Evolutionary conservation across 1,284 basidiomycete genomes (phyloP).

Genomic region (Ustilago shanxiensis): DNA sequence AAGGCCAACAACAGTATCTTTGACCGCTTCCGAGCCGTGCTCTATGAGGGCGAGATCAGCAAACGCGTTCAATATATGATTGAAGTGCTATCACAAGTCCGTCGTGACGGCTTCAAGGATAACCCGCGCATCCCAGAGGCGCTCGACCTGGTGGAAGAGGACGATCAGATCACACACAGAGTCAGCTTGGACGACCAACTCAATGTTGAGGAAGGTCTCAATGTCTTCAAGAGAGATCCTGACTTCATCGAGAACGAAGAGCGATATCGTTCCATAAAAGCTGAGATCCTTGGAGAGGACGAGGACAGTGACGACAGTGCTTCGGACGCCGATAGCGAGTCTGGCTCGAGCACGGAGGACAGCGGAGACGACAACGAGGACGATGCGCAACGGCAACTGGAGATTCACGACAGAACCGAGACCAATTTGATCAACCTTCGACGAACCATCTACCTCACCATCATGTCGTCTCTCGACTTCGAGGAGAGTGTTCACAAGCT

Average conservation of each 20-base stretch:
- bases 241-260: slow-evolving; percentile 92
- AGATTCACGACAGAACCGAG: slow-evolving; percentile 93
- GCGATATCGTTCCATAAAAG: slow-evolving; percentile 89
- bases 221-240: slow-evolving; percentile 95
- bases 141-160: slow-evolving; percentile 95
- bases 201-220: slow-evolving; percentile 91
- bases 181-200: slow-evolving; percentile 92
- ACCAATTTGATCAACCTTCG: slow-evolving; percentile 96
- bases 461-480: slow-evolving; percentile 83
- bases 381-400: slow-evolving; percentile 71
- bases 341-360: slow-evolving; percentile 69
- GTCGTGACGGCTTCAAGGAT: slow-evolving; percentile 98
- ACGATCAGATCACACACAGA: slow-evolving; percentile 90
- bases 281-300: slow-evolving; percentile 84
- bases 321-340: slow-evolving; percentile 44
- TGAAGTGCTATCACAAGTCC: slow-evolving; percentile 81
- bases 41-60: slow-evolving; percentile 94
- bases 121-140: slow-evolving; percentile 94
- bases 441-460: slow-evolving; percentile 93
- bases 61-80: slow-evolving; percentile 99
- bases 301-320: slow-evolving; percentile 49
- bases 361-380: slow-evolving; percentile 77
- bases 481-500: slow-evolving; percentile 99
- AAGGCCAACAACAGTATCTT: slow-evolving; percentile 93
- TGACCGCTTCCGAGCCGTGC: slow-evolving; percentile 93